Evolutionary conservation across 768 basidiomycete species (phyloP).

Genomic region (Leccinum variicolor): DNA sequence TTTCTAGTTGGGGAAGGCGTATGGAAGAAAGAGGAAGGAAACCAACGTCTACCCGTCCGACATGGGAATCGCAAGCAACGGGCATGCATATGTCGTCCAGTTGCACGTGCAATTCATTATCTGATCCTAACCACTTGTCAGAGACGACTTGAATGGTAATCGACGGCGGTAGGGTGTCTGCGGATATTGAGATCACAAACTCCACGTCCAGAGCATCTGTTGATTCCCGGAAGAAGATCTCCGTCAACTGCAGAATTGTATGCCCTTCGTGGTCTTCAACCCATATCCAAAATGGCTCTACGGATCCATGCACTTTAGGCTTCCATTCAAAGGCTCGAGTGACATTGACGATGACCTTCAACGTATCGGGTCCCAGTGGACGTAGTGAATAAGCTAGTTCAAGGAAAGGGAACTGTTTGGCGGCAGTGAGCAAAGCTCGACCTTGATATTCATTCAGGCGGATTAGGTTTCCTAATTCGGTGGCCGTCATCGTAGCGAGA

Average conservation of each 20-base stretch:
- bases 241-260: slow-evolving; percentile 78
- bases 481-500: slow-evolving; percentile 61
- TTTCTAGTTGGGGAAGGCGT: slow-evolving; percentile 39
- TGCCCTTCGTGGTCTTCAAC: slow-evolving; percentile 80
- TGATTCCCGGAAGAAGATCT: slow-evolving; percentile 66
- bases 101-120: slow-evolving; percentile 63
- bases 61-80: slow-evolving; percentile 47
- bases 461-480: slow-evolving; percentile 72
- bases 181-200: slow-evolving; percentile 76
- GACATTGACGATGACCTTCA: slow-evolving; percentile 69
- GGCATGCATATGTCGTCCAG: slow-evolving; percentile 81
- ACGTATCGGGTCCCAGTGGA: slow-evolving; percentile 80
- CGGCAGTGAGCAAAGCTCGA: slow-evolving; percentile 69
- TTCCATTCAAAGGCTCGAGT: slow-evolving; percentile 78
- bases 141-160: slow-evolving; percentile 80
- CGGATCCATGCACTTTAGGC: slow-evolving; percentile 62
- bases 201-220: slow-evolving; percentile 60
- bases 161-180: slow-evolving; percentile 53
- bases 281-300: slow-evolving; percentile 96
- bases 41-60: slow-evolving; percentile 67
- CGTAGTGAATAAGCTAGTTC: slow-evolving; percentile 64
- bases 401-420: slow-evolving; percentile 80
- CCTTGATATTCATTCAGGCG: slow-evolving; percentile 88
- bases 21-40: slow-evolving; percentile 61
- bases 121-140: slow-evolving; percentile 92